Conservation (phyloP, 441 rosid species). For the Erodium chrysanthum region DNA sequence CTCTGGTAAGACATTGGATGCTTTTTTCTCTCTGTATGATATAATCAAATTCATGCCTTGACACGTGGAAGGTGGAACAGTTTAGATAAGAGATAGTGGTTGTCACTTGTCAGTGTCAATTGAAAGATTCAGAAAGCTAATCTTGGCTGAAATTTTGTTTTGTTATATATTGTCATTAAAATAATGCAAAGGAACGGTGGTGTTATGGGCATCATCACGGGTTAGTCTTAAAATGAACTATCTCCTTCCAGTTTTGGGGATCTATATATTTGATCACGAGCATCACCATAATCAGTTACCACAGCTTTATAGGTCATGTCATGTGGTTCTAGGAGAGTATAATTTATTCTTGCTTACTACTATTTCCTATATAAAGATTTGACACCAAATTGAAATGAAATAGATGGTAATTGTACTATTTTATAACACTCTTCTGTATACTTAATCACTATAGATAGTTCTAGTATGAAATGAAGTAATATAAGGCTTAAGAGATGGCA, state of each 20-base stretch:
- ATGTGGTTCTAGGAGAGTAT: background rate
- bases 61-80: background rate
- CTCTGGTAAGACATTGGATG: slow-evolving; percentile 54
- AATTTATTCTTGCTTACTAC: too few species aligned
- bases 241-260: background rate
- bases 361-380: too few species aligned
- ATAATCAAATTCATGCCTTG: background rate
- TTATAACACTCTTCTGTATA: too few species aligned
- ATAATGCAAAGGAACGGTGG: too few species aligned
- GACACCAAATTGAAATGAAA: too few species aligned
- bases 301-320: background rate
- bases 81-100: background rate
- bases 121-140: background rate
- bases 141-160: background rate
- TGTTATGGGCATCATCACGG: too few species aligned
- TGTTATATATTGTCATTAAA: too few species aligned
- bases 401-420: too few species aligned
- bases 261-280: background rate
- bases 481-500: too few species aligned
- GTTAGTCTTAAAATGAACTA: too few species aligned
- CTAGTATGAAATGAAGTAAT: too few species aligned
- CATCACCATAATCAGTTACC: background rate
- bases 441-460: too few species aligned
- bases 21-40: background rate
- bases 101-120: background rate